Evolutionary conservation across 805 yeast species (phyloP).

Genomic region (Ogataea glucozyma): DNA sequence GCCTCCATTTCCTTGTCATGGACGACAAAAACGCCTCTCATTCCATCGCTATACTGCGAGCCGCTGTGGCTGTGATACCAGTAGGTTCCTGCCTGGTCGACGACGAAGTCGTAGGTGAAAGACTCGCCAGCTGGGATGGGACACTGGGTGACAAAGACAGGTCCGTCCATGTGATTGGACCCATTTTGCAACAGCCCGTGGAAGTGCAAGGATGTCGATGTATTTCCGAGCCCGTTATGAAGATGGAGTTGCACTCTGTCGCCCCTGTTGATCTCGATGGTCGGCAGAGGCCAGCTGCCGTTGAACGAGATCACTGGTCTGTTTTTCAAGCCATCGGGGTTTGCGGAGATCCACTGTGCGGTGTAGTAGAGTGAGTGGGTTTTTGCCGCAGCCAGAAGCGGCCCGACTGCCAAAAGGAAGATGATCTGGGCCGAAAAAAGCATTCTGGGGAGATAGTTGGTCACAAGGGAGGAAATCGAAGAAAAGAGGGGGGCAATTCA

Average conservation of each 20-base stretch:
- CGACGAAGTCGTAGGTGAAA: constrained; percentile 67
- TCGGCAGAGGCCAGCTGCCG: constrained; percentile 73
- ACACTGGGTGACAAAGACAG: constrained; percentile 77
- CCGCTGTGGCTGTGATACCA: constrained; percentile 87
- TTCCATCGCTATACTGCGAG: constrained; percentile 76
- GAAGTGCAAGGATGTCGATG: constrained; percentile 69
- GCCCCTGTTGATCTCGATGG: constrained; percentile 61
- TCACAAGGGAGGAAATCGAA: background rate
- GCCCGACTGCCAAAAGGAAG: constrained; percentile 3
- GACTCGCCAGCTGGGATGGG: constrained; percentile 73
- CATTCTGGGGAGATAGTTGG: too few relatives aligned
- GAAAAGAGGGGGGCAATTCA: background rate
- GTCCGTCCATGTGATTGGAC: constrained; percentile 70
- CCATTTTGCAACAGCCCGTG: constrained; percentile 76
- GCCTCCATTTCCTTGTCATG: constrained; percentile 48
- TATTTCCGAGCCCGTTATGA: constrained; percentile 53
- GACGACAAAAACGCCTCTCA: constrained; percentile 66
- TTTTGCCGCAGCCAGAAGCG: constrained; percentile 23
- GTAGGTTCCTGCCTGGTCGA: constrained; percentile 72
- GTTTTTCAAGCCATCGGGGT: constrained; percentile 63
- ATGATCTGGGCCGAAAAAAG: constrained; percentile 4
- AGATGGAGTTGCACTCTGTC: constrained; percentile 61
- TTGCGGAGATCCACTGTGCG: constrained; percentile 60
- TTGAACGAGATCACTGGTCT: constrained; percentile 67
- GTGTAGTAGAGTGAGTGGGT: constrained; percentile 60